These are phyloP conservation scores for Cladobotryum protrusum DNA, from an alignment of 2,329 filamentous ascomycete species.

Conservation along the genomic window DNA sequence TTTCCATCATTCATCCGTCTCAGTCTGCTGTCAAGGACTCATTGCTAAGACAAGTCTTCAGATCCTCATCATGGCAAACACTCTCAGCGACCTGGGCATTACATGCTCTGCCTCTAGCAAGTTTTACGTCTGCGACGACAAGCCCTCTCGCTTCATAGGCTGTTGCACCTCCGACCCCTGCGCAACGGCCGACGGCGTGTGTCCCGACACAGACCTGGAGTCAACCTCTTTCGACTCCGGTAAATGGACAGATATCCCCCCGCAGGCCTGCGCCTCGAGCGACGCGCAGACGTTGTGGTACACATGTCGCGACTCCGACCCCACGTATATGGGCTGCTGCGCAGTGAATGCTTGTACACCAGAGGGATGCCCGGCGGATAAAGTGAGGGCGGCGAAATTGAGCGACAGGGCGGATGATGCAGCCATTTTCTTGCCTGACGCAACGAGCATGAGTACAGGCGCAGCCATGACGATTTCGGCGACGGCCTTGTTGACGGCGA, in stretches of 20 bases:
- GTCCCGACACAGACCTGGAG: slow-evolving; percentile 23
- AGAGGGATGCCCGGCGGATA: slow-evolving; percentile 18
- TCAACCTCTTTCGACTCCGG: slow-evolving; percentile 23
- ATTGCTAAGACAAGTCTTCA: too few species aligned
- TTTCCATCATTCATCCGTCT: neutral
- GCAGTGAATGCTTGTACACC: slow-evolving; percentile 17
- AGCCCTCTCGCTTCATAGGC: slow-evolving; percentile 31
- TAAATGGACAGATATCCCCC: slow-evolving; percentile 20
- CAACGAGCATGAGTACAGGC: too few species aligned
- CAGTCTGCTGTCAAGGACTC: neutral
- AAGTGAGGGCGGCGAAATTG: slow-evolving; percentile 21
- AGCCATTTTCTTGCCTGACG: slow-evolving; percentile 2
- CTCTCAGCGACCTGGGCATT: slow-evolving; percentile 19
- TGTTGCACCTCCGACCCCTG: slow-evolving; percentile 35
- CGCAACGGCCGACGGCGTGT: slow-evolving; percentile 23
- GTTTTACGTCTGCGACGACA: slow-evolving; percentile 32
- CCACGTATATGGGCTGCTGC: slow-evolving; percentile 36
- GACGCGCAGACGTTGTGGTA: slow-evolving; percentile 25
- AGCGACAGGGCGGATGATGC: slow-evolving; percentile 11
- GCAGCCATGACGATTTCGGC: neutral
- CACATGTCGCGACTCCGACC: slow-evolving; percentile 22
- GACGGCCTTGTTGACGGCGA: neutral
- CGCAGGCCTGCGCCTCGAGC: slow-evolving; percentile 25
- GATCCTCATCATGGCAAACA: slow-evolving; percentile 11
- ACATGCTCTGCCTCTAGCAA: slow-evolving; percentile 25